Evolutionary conservation across 2,329 filamentous ascomycete species (phyloP).

Genomic region (Fusarium pininemorale): DNA sequence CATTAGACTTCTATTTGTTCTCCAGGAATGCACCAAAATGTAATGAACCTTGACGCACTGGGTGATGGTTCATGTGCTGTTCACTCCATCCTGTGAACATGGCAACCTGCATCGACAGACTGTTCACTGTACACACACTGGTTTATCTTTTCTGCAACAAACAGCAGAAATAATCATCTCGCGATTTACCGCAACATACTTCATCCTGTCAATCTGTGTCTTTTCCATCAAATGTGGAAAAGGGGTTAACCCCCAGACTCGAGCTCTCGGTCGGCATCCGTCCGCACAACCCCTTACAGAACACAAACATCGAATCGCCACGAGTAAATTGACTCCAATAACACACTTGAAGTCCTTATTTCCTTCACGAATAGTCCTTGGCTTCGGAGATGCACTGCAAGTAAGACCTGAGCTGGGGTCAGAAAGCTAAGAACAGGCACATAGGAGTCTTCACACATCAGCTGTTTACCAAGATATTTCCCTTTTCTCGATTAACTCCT

Average conservation of each 20-base stretch:
- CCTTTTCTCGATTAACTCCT: not conserved
- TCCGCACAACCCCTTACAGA: not conserved
- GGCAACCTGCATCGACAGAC: not conserved
- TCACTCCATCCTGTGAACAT: not conserved
- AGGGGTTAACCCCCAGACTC: not conserved
- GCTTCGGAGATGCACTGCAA: not conserved
- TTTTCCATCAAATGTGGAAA: not conserved
- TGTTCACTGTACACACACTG: not conserved
- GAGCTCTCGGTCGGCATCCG: not conserved
- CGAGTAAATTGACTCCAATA: fast-evolving
- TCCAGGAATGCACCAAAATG: not conserved
- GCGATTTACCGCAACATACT: too few species aligned
- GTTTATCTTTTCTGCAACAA: not conserved
- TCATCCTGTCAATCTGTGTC: not conserved
- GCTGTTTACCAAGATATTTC: too few species aligned
- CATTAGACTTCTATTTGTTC: not conserved
- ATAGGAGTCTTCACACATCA: not conserved
- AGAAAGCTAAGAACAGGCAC: not conserved
- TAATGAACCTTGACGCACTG: not conserved
- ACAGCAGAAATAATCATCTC: not conserved
- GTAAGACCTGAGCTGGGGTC: not conserved
- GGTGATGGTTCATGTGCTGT: not conserved
- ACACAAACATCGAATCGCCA: not conserved
- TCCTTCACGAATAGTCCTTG: not conserved
- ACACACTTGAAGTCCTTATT: not conserved